Conservation (phyloP, 306 rosid species). For the Styphnolobium japonicum region DNA sequence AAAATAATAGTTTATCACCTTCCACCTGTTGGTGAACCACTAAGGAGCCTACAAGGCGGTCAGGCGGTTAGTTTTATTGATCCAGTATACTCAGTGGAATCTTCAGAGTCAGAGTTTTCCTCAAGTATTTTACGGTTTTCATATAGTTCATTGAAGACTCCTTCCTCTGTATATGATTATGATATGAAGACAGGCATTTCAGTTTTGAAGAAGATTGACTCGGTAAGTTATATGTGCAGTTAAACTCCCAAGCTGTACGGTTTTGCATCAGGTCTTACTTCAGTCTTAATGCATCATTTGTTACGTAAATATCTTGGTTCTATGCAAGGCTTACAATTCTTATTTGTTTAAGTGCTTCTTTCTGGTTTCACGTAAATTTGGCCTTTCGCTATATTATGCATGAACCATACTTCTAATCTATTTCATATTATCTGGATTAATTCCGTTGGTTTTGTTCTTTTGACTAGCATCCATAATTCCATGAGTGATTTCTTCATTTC, state of each 20-base stretch:
- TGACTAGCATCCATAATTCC: background rate
- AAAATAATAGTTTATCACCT: slow-evolving; percentile 65
- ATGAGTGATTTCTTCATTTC: background rate
- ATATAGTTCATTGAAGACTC: slow-evolving; percentile 87
- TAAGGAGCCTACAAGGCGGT: slow-evolving; percentile 57
- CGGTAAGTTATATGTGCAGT: slow-evolving; percentile 50
- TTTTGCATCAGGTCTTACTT: slow-evolving; percentile 12
- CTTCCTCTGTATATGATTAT: slow-evolving; percentile 78
- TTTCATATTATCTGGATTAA: background rate
- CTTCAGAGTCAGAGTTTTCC: slow-evolving; percentile 59
- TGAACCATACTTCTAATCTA: background rate
- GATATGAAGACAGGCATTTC: slow-evolving; percentile 74
- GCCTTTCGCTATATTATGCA: background rate
- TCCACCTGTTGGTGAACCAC: slow-evolving; percentile 68
- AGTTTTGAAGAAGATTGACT: slow-evolving; percentile 73
- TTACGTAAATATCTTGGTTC: background rate
- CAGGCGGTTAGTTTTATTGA: slow-evolving; percentile 62
- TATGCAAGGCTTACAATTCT: background rate
- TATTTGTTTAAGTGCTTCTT: background rate
- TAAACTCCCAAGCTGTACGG: slow-evolving; percentile 7
- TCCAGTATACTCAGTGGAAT: slow-evolving; percentile 67
- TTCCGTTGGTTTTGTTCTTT: background rate
- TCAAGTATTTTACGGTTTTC: slow-evolving; percentile 71
- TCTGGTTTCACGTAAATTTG: slow-evolving; percentile 19
- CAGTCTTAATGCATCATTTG: background rate